These are phyloP conservation scores for Ormosia emarginata DNA, from an alignment of 306 rosid genomes.

Conservation along the genomic window DNA sequence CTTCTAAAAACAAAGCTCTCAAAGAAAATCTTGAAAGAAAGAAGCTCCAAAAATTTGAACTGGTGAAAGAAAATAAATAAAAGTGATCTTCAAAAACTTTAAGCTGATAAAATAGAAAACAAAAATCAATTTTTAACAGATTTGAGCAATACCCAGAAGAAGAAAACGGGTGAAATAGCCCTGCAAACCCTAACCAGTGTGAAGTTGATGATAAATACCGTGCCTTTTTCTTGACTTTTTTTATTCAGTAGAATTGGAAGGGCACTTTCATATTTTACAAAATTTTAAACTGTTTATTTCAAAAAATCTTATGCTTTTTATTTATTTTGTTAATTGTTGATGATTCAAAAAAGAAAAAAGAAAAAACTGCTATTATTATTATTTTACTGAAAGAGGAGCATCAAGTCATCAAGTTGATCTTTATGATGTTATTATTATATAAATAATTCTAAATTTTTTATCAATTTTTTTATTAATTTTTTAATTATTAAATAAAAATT, in stretches of 20 bases:
- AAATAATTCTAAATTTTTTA: too few species aligned
- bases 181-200: constrained; percentile 60
- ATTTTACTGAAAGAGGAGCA: constrained; percentile 22
- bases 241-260: constrained; percentile 20
- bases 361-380: background rate
- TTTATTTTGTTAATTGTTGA: background rate
- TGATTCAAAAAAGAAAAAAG: constrained; percentile 1
- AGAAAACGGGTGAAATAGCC: constrained; percentile 34
- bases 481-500: too few species aligned
- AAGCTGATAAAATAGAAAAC: constrained; percentile 9
- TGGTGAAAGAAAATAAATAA: constrained; percentile 11
- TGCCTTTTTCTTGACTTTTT: constrained; percentile 51
- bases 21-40: constrained; percentile 16
- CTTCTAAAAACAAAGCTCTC: constrained; percentile 17
- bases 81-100: constrained; percentile 22
- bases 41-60: constrained; percentile 6
- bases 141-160: constrained; percentile 51
- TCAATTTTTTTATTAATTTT: too few species aligned
- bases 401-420: constrained; percentile 35
- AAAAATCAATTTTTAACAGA: constrained; percentile 9
- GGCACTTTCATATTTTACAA: constrained; percentile 34
- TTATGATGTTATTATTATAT: constrained; percentile 20
- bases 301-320: background rate
- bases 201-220: constrained; percentile 48
- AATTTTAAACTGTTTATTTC: constrained; percentile 28